A percentile compares a stretch with the other conserved stretches of the same genome.
These are phyloP conservation scores for Keqinozyma sinolaborantium DNA, from an alignment of 1,139 yeast genomes.

Conservation along the genomic window DNA sequence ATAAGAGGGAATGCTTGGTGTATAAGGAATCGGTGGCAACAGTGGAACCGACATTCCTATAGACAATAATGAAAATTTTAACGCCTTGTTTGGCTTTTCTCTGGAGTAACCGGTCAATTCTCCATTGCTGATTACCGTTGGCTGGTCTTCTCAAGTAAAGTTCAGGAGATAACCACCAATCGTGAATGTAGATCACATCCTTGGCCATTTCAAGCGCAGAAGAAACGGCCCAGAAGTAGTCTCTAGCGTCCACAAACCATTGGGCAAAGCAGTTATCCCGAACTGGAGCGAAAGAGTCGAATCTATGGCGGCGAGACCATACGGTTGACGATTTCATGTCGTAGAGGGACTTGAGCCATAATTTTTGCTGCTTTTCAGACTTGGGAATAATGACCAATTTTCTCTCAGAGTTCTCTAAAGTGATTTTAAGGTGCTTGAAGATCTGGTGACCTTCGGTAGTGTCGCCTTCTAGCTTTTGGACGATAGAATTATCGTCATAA, in stretches of 20 bases:
- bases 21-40: conserved; percentile 92
- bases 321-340: conserved; percentile 64
- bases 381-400: conserved; percentile 70
- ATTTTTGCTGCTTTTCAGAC: conserved; percentile 64
- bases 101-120: conserved; percentile 83
- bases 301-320: conserved; percentile 76
- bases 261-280: conserved; percentile 84
- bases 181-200: conserved; percentile 92
- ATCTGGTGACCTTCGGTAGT: conserved; percentile 17
- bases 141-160: conserved; percentile 90
- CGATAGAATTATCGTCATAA: conserved; percentile 38
- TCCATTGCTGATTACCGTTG: conserved; percentile 90
- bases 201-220: conserved; percentile 91
- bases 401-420: conserved; percentile 78
- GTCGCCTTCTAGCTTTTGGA: conserved; percentile 21
- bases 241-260: conserved; percentile 97
- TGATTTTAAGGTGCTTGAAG: conserved; percentile 51
- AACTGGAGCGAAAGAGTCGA: conserved; percentile 90
- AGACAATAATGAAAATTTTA: conserved; percentile 87
- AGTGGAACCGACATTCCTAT: conserved; percentile 90
- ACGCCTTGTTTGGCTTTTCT: conserved; percentile 94
- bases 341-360: conserved; percentile 75
- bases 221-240: conserved; percentile 94
- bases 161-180: conserved; percentile 99
- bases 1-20: conserved; percentile 89